Percentiles rank a stretch among this genome's conserved stretches.
Conservation (phyloP, 2,329 filamentous ascomycete species). For the Aspergillus sp. region DNA sequence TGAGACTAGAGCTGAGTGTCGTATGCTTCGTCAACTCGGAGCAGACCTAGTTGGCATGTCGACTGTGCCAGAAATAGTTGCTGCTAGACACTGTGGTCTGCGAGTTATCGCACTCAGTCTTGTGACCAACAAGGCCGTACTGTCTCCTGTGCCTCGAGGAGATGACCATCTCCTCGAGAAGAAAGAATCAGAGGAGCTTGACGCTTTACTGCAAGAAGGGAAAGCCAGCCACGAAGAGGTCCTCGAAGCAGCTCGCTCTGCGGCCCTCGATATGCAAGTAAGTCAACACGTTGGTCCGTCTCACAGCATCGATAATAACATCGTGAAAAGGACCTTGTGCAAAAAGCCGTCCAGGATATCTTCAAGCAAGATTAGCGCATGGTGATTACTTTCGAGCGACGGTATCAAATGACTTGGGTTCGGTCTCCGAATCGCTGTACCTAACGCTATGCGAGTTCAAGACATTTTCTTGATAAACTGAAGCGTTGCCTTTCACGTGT, state of each 20-base stretch:
- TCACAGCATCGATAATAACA: slow-evolving; percentile 12
- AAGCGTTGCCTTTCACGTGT: slow-evolving; percentile 14
- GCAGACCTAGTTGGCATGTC: slow-evolving; percentile 68
- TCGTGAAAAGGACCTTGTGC: slow-evolving; percentile 28
- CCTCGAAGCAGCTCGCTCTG: slow-evolving; percentile 53
- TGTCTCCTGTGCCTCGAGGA: slow-evolving; percentile 45
- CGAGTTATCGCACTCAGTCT: slow-evolving; percentile 58
- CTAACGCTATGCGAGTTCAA: neutral
- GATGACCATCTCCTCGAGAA: slow-evolving; percentile 50
- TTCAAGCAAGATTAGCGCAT: slow-evolving; percentile 14
- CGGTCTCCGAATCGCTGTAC: too few relatives aligned
- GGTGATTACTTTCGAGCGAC: neutral
- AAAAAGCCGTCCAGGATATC: slow-evolving; percentile 24
- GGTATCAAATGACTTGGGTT: neutral
- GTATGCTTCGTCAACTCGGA: slow-evolving; percentile 54
- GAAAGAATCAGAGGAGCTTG: slow-evolving; percentile 55
- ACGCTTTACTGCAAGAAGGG: slow-evolving; percentile 50
- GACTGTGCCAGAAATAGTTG: slow-evolving; percentile 62
- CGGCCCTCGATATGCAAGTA: slow-evolving; percentile 58
- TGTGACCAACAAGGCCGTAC: slow-evolving; percentile 41
- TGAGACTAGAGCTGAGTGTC: slow-evolving; percentile 59
- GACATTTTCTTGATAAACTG: neutral
- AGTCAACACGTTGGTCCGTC: slow-evolving; percentile 7
- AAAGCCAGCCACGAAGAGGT: slow-evolving; percentile 61
- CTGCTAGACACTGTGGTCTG: slow-evolving; percentile 58